Percentiles rank a stretch among this genome's conserved stretches.
These are phyloP conservation scores for Withania somnifera DNA, from an alignment of 305 asterid species.

Conservation along the genomic window DNA sequence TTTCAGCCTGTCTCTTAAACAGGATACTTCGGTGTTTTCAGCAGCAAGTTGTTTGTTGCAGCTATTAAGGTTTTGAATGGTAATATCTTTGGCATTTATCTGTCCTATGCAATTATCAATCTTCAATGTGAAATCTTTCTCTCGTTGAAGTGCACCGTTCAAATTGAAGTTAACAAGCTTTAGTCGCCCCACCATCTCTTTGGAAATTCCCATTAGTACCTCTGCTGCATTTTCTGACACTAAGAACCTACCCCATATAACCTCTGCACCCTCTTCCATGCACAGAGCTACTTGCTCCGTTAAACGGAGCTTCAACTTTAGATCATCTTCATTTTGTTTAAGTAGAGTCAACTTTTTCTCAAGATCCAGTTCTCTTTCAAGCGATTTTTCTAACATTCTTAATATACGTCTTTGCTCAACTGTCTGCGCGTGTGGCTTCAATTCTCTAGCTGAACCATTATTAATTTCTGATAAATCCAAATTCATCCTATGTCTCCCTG, in stretches of 20 bases:
- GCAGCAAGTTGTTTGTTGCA: constrained; percentile 23
- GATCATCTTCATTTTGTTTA: constrained; percentile 71
- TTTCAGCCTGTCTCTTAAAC: constrained; percentile 34
- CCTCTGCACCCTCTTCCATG: constrained; percentile 96
- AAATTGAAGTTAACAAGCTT: constrained; percentile 24
- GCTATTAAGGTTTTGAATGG: constrained; percentile 30
- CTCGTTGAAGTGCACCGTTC: constrained; percentile 26
- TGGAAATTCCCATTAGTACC: constrained; percentile 70
- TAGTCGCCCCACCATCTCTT: constrained; percentile 45
- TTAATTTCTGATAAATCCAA: constrained; percentile 29
- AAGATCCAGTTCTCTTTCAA: constrained; percentile 60
- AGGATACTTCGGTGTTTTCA: constrained; percentile 37
- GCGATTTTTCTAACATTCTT: constrained; percentile 74
- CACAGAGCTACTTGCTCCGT: constrained; percentile 59
- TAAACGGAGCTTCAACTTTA: constrained; percentile 42
- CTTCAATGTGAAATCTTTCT: constrained; percentile 24
- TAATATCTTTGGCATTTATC: constrained; percentile 33
- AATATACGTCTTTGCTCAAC: constrained; percentile 44
- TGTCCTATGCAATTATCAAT: constrained; percentile 34
- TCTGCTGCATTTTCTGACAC: constrained; percentile 73
- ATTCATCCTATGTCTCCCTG: constrained; percentile 36
- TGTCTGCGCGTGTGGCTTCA: constrained; percentile 35
- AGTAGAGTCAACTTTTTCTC: constrained; percentile 53
- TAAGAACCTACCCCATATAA: constrained; percentile 69
- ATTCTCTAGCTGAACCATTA: constrained; percentile 15